These are phyloP conservation scores for Murraya koenigii DNA, from an alignment of 345 rosid genomes.

Conservation along the genomic window DNA sequence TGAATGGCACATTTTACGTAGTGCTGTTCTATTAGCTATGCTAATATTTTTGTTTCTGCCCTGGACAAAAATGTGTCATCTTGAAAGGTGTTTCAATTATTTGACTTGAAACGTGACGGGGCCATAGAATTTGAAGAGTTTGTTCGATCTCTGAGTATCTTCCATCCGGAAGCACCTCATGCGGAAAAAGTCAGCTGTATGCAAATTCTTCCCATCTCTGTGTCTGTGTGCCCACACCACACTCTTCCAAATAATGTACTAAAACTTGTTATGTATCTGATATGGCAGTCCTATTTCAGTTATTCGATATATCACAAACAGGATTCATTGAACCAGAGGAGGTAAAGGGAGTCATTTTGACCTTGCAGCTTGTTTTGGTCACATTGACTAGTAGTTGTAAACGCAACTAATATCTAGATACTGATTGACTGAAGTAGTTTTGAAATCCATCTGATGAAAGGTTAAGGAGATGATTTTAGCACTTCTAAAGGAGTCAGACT, in stretches of 20 bases:
- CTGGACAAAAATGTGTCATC: background rate
- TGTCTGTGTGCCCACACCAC: background rate
- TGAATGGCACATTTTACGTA: no score
- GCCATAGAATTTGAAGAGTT: constrained; percentile 70
- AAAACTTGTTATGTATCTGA: background rate
- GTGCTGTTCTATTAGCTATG: background rate
- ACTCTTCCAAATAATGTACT: background rate
- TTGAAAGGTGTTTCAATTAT: constrained; percentile 57
- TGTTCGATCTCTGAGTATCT: constrained; percentile 57
- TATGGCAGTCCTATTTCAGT: constrained; percentile 50
- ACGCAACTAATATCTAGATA: no score
- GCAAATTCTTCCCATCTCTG: constrained; percentile 15
- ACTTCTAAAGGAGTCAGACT: constrained; percentile 41
- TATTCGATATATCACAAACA: constrained; percentile 52
- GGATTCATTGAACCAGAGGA: constrained; percentile 60
- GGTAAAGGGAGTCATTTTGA: constrained; percentile 27
- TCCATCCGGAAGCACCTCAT: constrained; percentile 64
- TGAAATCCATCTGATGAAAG: constrained; percentile 16
- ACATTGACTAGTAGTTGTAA: background rate
- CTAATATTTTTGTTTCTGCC: background rate
- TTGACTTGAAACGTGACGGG: constrained; percentile 60
- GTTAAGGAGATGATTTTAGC: constrained; percentile 42
- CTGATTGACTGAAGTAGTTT: background rate
- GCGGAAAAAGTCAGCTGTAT: constrained; percentile 57
- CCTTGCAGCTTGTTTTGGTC: background rate